These are phyloP conservation scores for Elongisporangium anandrum DNA, from an alignment of 352 stramenopile species.

Conservation along the genomic window DNA sequence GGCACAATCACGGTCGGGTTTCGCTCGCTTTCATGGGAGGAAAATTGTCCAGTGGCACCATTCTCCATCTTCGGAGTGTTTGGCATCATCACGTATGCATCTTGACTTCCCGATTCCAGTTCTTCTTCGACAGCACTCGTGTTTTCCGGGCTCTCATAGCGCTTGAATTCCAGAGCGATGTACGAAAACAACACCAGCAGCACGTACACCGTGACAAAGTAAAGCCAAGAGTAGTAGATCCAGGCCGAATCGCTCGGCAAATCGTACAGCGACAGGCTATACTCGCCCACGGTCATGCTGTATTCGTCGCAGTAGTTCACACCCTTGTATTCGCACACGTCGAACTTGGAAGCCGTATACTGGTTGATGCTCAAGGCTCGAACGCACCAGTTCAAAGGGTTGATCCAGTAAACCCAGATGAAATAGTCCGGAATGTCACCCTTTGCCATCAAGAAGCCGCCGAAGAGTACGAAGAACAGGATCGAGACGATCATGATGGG, in stretches of 20 bases:
- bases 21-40: slow-evolving; percentile 4
- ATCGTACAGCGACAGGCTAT: slow-evolving; percentile 42
- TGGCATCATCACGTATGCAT: neutral
- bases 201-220: slow-evolving; percentile 46
- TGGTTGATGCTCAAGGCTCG: slow-evolving; percentile 62
- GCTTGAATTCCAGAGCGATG: slow-evolving; percentile 47
- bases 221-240: slow-evolving; percentile 54
- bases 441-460: slow-evolving; percentile 57
- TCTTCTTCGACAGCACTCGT: slow-evolving; percentile 20
- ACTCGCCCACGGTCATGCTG: slow-evolving; percentile 30
- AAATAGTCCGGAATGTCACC: slow-evolving; percentile 58
- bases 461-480: slow-evolving; percentile 59
- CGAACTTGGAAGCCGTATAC: slow-evolving; percentile 38
- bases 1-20: slow-evolving; percentile 10
- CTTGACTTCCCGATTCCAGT: neutral
- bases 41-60: slow-evolving; percentile 1
- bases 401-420: slow-evolving; percentile 80
- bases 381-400: slow-evolving; percentile 62
- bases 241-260: slow-evolving; percentile 43
- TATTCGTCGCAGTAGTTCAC: slow-evolving; percentile 48
- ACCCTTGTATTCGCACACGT: slow-evolving; percentile 38
- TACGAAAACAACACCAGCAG: slow-evolving; percentile 32
- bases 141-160: too few relatives aligned
- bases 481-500: slow-evolving; percentile 55
- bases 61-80: neutral